These are phyloP conservation scores for Pseudocohnilembus persalinus DNA, from an alignment of 169 alveolate genomes.

Conservation along the genomic window DNA sequence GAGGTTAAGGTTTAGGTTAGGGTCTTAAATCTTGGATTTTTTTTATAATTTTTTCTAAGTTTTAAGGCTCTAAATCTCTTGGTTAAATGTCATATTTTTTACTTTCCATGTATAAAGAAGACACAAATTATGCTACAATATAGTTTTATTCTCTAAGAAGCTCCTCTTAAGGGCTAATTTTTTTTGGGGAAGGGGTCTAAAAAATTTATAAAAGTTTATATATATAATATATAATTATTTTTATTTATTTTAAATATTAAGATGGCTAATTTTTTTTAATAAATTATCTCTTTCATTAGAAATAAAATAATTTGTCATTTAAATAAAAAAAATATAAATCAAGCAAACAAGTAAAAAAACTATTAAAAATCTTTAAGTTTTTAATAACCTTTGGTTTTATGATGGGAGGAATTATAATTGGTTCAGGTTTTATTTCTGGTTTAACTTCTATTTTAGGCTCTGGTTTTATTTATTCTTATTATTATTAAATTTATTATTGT, in stretches of 20 bases:
- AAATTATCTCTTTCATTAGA: too few relatives aligned
- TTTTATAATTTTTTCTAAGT: not conserved
- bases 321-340: too few relatives aligned
- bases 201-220: too few relatives aligned
- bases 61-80: not conserved
- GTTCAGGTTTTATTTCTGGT: too few relatives aligned
- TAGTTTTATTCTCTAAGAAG: not conserved
- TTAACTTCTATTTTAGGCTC: too few relatives aligned
- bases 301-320: too few relatives aligned
- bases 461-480: too few relatives aligned
- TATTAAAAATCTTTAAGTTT: not conserved
- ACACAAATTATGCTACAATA: not conserved
- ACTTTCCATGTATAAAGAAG: not conserved
- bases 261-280: not conserved
- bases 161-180: not conserved
- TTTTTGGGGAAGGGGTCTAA: not conserved
- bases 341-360: too few relatives aligned
- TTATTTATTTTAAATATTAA: too few relatives aligned
- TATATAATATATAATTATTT: too few relatives aligned
- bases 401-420: not conserved
- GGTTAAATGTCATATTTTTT: not conserved
- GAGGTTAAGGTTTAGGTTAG: too few relatives aligned
- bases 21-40: not conserved
- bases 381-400: not conserved
- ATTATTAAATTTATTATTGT: too few relatives aligned